Conservation (phyloP, 495 filamentous ascomycete genomes). For the Xylaria castorea region DNA sequence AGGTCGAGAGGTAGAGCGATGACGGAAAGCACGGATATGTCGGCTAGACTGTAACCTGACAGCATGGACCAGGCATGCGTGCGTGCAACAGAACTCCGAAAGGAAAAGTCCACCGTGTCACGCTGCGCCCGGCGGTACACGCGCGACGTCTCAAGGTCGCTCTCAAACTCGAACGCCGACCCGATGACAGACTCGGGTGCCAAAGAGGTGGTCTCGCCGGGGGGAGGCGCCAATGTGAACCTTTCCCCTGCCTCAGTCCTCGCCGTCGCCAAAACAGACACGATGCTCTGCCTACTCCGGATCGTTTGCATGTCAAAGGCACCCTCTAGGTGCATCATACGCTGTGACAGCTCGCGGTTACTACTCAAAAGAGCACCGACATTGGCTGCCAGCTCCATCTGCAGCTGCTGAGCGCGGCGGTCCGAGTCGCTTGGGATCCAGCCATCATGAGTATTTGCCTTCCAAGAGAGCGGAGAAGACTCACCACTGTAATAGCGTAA, state of each 20-base stretch:
- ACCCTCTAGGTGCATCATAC: not conserved
- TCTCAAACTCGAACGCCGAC: constrained; percentile 30
- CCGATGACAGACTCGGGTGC: not conserved
- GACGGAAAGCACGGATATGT: constrained; percentile 34
- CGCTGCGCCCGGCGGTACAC: constrained; percentile 32
- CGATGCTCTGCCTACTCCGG: not conserved
- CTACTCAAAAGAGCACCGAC: not conserved
- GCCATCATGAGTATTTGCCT: not conserved
- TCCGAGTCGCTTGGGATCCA: not conserved
- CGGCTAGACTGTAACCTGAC: constrained; percentile 30
- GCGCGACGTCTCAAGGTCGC: constrained; percentile 31
- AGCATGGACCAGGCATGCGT: constrained; percentile 31
- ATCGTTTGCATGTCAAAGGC: not conserved
- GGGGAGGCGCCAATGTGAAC: not conserved
- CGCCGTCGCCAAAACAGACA: not conserved
- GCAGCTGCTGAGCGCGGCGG: not conserved
- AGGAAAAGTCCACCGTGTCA: constrained; percentile 36
- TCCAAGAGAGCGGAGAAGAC: not conserved
- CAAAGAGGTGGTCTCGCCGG: not conserved
- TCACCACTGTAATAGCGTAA: constrained; percentile 13
- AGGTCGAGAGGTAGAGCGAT: constrained; percentile 32
- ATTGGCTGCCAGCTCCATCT: not conserved
- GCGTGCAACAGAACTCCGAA: constrained; percentile 30
- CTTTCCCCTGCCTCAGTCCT: not conserved
- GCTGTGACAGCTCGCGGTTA: not conserved